Evolutionary conservation across 192 early-diverging fungal species (phyloP).

Genomic region (Fimicolochytrium jonesii): DNA sequence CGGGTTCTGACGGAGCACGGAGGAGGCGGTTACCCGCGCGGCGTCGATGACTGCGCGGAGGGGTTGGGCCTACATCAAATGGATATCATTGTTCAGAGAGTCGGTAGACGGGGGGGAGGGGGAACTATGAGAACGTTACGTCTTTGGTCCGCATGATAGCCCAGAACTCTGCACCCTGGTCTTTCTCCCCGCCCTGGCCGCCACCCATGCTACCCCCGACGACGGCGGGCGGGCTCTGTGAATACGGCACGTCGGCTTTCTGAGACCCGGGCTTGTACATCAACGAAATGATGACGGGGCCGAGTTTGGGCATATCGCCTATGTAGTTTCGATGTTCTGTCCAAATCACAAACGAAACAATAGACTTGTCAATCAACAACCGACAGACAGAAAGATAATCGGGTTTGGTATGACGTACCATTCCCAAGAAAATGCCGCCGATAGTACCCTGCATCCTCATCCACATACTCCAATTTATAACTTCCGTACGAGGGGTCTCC

Average conservation of each 20-base stretch:
- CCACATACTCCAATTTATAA: conserved; percentile 29
- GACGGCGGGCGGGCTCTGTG: neutral
- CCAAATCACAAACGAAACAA: too few relatives aligned
- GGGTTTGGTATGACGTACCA: too few relatives aligned
- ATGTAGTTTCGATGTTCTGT: conserved; percentile 31
- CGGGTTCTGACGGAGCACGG: conserved; percentile 16
- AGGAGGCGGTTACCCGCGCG: neutral
- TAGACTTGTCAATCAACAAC: too few relatives aligned
- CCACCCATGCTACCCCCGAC: neutral
- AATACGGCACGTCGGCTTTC: neutral
- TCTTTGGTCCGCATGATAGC: conserved; percentile 30
- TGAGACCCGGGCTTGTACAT: conserved; percentile 6
- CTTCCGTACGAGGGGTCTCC: neutral
- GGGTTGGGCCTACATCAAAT: neutral
- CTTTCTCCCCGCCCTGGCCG: neutral
- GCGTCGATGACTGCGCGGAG: conserved; percentile 6
- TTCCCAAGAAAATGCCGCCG: conserved; percentile 24
- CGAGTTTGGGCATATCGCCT: conserved; percentile 21
- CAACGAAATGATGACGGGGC: conserved; percentile 37
- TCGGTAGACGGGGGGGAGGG: too few relatives aligned
- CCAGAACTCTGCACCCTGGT: neutral
- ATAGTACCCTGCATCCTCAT: conserved; percentile 25
- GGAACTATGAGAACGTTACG: too few relatives aligned
- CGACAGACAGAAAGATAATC: too few relatives aligned
- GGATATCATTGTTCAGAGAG: too few relatives aligned